Base-by-base conservation (phyloP, 352 stramenopile species). In the Phytophthora citrophthora region DNA sequence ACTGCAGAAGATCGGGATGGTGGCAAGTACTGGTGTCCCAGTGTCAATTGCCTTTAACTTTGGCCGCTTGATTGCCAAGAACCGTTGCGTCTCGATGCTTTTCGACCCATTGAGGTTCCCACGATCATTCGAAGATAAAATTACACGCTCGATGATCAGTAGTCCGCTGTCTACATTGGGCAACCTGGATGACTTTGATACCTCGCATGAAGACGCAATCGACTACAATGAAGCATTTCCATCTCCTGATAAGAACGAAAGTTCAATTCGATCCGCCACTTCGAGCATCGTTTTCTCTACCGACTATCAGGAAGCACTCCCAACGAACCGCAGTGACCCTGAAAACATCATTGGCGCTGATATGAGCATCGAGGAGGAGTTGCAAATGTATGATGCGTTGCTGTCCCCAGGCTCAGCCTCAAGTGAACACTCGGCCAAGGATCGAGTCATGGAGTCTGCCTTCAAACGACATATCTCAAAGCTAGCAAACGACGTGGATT, bases 51-150 rank as follows among this genome's bases (percentile, higher is more conserved):
- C 70, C 11, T 90, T 93, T 66, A 87, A 83, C 47, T 75, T 87
- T 32, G 84, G 84, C 2, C 76, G 81, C 1, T 66, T 93, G 16
- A 81, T 93, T n/a, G 84, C 84, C 23, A 93, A 91, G 72, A 89
- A 93, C 43, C 80, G 82, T 26, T 79, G 70, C 45, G 57, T 93
- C 3, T 83, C 82, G 7, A 80, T 90, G 77, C 56, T 90, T 18
- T 93, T 93, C 56, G 82, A 93, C 43, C 80, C 77, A 16, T 71
- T 79, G 23, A 77, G 84, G 49, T 80, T 93, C 41, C 84, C 80
- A 10, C 77, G 77, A 40, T 50, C 66, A 4, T 66, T 93, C 6
- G 82, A 90, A 41, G 72, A 88, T 39, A 56, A 89, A 26, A 76
- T 86, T 50, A 67, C 84, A 11, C 79, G 73, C 38, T 91, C 82